These are phyloP conservation scores for Amniculicola lignicola DNA, from an alignment of 495 filamentous ascomycete species.

Conservation along the genomic window DNA sequence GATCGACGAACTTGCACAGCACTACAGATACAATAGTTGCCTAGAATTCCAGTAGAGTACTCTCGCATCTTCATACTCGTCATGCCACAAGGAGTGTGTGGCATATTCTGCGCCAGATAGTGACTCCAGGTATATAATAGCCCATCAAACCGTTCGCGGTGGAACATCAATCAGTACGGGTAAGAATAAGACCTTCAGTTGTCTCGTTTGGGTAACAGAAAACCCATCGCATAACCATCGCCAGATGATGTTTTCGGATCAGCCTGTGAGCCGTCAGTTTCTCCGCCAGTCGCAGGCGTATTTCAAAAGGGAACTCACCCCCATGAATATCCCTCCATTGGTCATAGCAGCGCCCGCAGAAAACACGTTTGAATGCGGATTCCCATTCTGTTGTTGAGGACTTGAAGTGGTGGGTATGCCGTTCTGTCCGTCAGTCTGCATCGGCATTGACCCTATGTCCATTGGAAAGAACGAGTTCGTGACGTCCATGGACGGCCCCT, in stretches of 20 bases:
- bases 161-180: too few relatives aligned
- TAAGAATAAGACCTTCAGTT: too few relatives aligned
- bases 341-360: too few relatives aligned
- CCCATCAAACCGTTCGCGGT: too few relatives aligned
- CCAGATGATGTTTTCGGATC: conserved; percentile 22
- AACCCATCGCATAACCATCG: conserved; percentile 22
- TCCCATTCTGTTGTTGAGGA: conserved; percentile 9
- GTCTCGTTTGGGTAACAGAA: conserved; percentile 30
- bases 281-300: neutral
- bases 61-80: too few relatives aligned
- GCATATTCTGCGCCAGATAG: too few relatives aligned
- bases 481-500: conserved; percentile 38
- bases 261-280: conserved; percentile 7
- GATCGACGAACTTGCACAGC: too few relatives aligned
- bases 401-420: conserved; percentile 6
- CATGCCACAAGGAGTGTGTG: too few relatives aligned
- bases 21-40: too few relatives aligned
- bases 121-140: too few relatives aligned
- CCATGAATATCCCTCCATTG: conserved; percentile 32
- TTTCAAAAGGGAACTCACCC: conserved; percentile 20
- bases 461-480: conserved; percentile 39
- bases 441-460: conserved; percentile 22
- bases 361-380: conserved; percentile 22
- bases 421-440: conserved; percentile 18
- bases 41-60: too few relatives aligned